Evolutionary conservation across 345 rosid species (phyloP).

Genomic region (Reutealis trisperma): DNA sequence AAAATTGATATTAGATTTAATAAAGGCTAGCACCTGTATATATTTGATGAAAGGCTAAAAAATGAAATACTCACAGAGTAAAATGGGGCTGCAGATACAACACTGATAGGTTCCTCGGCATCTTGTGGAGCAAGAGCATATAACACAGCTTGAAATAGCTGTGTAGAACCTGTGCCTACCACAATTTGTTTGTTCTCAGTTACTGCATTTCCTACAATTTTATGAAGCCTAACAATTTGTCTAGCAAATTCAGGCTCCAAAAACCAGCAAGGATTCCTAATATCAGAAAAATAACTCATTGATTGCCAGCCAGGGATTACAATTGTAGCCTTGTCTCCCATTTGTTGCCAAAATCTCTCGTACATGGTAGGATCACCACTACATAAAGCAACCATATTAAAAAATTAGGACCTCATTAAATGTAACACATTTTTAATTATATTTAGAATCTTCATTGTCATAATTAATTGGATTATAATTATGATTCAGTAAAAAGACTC

Average conservation of each 20-base stretch:
- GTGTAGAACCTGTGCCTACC: slow-evolving; percentile 94
- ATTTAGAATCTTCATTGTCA: no score
- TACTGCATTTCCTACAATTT: slow-evolving; percentile 76
- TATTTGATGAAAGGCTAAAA: no score
- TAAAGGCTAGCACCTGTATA: no score
- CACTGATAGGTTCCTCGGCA: slow-evolving; percentile 60
- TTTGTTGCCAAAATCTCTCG: slow-evolving; percentile 66
- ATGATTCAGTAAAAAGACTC: no score
- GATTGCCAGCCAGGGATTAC: slow-evolving; percentile 90
- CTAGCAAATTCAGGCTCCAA: slow-evolving; percentile 70
- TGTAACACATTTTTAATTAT: neutral
- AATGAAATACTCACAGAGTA: slow-evolving; percentile 59
- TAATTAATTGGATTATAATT: no score
- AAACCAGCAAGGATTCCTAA: slow-evolving; percentile 76
- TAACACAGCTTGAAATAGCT: slow-evolving; percentile 77
- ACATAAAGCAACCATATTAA: slow-evolving; percentile 20
- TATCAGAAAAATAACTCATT: slow-evolving; percentile 79
- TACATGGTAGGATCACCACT: slow-evolving; percentile 97
- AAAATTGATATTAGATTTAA: slow-evolving; percentile 10
- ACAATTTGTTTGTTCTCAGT: slow-evolving; percentile 64
- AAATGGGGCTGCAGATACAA: slow-evolving; percentile 79
- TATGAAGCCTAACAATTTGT: slow-evolving; percentile 66
- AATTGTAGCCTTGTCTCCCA: slow-evolving; percentile 66
- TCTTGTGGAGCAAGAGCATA: slow-evolving; percentile 71
- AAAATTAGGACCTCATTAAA: neutral